Evolutionary conservation across 192 early-diverging fungal genomes (phyloP), one percentile per base, ranked within the genome.

Genomic region (Coemansia guatemalensis): DNA sequence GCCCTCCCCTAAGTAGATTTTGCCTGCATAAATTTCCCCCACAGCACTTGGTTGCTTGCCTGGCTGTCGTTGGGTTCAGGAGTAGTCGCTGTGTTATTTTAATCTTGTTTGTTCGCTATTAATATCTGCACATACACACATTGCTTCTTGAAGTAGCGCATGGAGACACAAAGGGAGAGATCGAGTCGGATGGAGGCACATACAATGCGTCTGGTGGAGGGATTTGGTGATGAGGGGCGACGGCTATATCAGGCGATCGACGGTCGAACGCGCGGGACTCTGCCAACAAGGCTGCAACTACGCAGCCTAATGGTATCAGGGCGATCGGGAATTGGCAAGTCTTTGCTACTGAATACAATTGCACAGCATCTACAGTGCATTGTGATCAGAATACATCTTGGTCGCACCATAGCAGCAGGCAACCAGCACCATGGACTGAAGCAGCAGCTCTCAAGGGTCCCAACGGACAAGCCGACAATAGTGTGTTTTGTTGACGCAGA

Each of bases 311-410:
- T 83, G 22, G n/a, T 83, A 7, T 76, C 76, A 2, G 82, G 82
- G 9, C 58, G 67, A n/a, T 53, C 82, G 1, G 82, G 82, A 1
- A 55, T 69, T 8, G 82, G 82, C n/a, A 83, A 83, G 54, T 60
- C 76, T 6, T 65, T 79, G 30, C 48, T 79, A 11, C 8, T 83
- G 2, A 57, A 53, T 6, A 44, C 50, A 20, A 51, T 76, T 8
- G 74, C 73, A 0, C 22, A 54, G 5, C 51, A 66, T 9, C 50
- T 72, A 22, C 27, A 26, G 26, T 66, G 56, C 59, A 14, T 35
- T 11, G 25, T 79, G 0, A 18, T 62, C 17, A 60, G 54, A 18
- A 56, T 79, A 18, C 63, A 83, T 48, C 47, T 75, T 4, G 76
- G 73, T 2, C 56, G 69, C 5, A 50, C 74, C 4, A 25, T 72